Evolutionary conservation across 179 eudicot species (phyloP).

Genomic region (Nepenthes alata): DNA sequence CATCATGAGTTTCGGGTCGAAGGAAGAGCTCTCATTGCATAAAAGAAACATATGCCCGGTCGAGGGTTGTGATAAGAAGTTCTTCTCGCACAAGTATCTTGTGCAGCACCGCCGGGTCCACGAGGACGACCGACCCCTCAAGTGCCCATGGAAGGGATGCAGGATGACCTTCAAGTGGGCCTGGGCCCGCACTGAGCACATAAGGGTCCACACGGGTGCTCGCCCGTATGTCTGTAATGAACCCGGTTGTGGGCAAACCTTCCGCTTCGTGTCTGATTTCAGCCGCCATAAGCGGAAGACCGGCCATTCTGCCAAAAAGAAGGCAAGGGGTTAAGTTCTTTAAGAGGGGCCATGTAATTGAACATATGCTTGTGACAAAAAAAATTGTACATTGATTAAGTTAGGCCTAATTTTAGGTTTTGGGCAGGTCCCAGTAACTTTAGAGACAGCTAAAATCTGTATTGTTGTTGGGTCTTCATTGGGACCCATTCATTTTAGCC

Average conservation of each 20-base stretch:
- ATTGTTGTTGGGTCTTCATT: too few relatives aligned
- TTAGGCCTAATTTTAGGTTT: too few relatives aligned
- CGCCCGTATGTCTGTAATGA: conserved; percentile 76
- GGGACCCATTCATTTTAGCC: too few relatives aligned
- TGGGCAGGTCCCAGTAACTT: too few relatives aligned
- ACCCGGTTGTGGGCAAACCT: conserved; percentile 86
- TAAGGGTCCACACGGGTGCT: conserved; percentile 88
- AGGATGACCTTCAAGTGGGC: conserved; percentile 98
- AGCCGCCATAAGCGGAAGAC: conserved; percentile 99
- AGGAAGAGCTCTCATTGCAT: conserved; percentile 57
- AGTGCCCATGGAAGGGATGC: conserved; percentile 99
- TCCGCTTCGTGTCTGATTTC: conserved; percentile 91
- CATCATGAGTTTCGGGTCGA: conserved; percentile 65
- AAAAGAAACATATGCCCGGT: conserved; percentile 76
- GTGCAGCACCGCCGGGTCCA: conserved; percentile 96
- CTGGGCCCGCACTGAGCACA: conserved; percentile 97
- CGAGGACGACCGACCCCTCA: conserved; percentile 77
- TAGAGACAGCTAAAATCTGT: not conserved
- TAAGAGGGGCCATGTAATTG: too few relatives aligned
- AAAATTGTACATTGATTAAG: too few relatives aligned
- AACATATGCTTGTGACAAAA: too few relatives aligned
- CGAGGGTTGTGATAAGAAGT: conserved; percentile 78
- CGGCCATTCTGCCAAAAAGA: conserved; percentile 69
- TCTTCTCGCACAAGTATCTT: conserved; percentile 92
- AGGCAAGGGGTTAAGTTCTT: not conserved